A percentile compares a stretch with the other conserved stretches of the same genome.
Conservation (phyloP, 805 yeast species). For the Yarrowia keelungensis region DNA sequence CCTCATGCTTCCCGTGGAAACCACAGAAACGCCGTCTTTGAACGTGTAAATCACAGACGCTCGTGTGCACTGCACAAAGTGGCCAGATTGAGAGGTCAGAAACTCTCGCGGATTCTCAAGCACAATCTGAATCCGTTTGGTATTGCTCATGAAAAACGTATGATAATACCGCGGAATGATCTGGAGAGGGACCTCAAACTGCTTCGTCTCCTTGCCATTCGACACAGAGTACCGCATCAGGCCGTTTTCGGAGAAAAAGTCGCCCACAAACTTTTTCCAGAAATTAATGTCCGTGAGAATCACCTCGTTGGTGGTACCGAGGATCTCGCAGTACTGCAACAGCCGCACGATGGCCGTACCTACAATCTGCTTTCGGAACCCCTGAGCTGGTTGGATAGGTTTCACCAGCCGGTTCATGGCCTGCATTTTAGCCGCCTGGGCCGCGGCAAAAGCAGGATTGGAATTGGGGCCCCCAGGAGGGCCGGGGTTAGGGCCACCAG, state of each 20-base stretch:
- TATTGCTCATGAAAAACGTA: conserved; percentile 60
- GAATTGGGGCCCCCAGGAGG: conserved; percentile 16
- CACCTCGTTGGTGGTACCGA: conserved; percentile 55
- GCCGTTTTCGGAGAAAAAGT: conserved; percentile 62
- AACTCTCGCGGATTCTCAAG: conserved; percentile 58
- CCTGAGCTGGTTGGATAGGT: conserved; percentile 43
- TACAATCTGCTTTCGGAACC: conserved; percentile 50
- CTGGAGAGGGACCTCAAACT: conserved; percentile 67
- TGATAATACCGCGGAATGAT: conserved; percentile 70
- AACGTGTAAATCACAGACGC: conserved; percentile 60
- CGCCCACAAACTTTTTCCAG: conserved; percentile 59
- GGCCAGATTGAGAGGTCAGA: conserved; percentile 60
- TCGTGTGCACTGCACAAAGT: conserved; percentile 61
- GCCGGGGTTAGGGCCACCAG: too few relatives aligned
- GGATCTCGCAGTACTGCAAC: conserved; percentile 58
- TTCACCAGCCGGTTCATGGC: conserved; percentile 38
- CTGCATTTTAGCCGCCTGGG: conserved; percentile 34
- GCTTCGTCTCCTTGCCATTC: conserved; percentile 56
- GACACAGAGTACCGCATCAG: conserved; percentile 57
- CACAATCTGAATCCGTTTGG: conserved; percentile 59
- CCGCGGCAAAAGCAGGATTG: conserved; percentile 35
- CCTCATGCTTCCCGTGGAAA: conserved; percentile 65
- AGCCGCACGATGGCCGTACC: conserved; percentile 60
- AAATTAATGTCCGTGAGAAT: conserved; percentile 54
- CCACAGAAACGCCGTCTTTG: conserved; percentile 73